These are phyloP conservation scores for Rutidosis leptorrhynchoides DNA, from an alignment of 129 eudicot species.

Conservation along the genomic window DNA sequence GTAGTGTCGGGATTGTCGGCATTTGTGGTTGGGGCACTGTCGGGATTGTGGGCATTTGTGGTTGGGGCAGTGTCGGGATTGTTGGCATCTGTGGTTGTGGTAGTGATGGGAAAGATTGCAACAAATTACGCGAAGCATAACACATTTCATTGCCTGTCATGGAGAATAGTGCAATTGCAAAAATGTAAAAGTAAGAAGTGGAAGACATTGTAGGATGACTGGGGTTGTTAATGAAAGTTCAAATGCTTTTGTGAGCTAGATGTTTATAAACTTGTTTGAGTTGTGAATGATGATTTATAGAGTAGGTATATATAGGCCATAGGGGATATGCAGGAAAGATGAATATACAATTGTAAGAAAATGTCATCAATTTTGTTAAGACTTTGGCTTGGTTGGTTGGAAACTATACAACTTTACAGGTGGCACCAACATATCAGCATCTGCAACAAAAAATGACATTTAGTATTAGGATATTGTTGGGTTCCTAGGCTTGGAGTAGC, in stretches of 20 bases:
- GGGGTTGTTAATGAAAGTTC: not conserved
- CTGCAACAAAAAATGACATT: not conserved
- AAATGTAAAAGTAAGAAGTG: conserved; percentile 9
- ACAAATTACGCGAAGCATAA: conserved; percentile 26
- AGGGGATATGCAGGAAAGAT: not conserved
- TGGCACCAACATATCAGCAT: not conserved
- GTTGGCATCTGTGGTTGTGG: conserved; percentile 31
- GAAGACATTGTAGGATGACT: conserved; percentile 13
- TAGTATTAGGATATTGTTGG: not conserved
- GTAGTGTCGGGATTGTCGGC: conserved; percentile 21
- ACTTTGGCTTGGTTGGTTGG: not conserved
- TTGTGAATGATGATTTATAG: not conserved
- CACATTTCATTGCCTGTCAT: conserved; percentile 23
- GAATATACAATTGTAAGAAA: not conserved
- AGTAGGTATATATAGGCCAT: not conserved
- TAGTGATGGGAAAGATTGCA: conserved; percentile 18
- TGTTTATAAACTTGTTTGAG: not conserved
- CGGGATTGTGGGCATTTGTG: conserved; percentile 29
- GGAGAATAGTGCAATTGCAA: conserved; percentile 8
- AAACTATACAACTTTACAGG: not conserved
- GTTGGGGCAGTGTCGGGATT: conserved; percentile 26
- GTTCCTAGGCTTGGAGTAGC: not conserved
- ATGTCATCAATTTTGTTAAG: not conserved
- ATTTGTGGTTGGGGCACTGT: conserved; percentile 17
- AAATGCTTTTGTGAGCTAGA: conserved; percentile 1